phyloP scores from a whole-genome alignment of 352 stramenopile genomes.

The Pythium inflatum region DNA sequence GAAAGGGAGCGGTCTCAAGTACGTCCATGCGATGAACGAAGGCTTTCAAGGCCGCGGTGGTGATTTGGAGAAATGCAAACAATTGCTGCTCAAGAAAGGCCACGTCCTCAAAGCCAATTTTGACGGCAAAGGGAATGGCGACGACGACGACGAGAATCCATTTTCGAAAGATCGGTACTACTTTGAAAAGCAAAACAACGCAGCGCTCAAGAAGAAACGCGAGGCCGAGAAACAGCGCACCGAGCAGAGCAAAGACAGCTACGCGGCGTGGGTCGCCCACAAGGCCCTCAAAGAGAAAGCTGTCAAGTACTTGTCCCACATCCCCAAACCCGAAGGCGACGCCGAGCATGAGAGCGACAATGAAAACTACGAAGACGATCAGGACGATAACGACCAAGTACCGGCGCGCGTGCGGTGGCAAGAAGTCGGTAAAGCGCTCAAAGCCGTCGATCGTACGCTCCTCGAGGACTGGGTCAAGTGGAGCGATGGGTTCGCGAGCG shows the following conservation, averaged over 20 bases:
- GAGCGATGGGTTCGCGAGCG: slow-evolving; percentile 65
- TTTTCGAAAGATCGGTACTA: slow-evolving; percentile 77
- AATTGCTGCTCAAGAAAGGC: slow-evolving; percentile 76
- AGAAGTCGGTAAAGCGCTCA: slow-evolving; percentile 88
- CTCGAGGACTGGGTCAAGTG: slow-evolving; percentile 85
- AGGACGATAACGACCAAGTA: slow-evolving; percentile 40
- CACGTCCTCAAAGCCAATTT: slow-evolving; percentile 83
- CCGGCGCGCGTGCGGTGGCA: slow-evolving; percentile 58
- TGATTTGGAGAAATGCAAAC: slow-evolving; percentile 80
- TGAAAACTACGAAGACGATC: slow-evolving; percentile 34
- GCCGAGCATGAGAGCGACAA: slow-evolving; percentile 38
- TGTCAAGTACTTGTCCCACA: slow-evolving; percentile 68
- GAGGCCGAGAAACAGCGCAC: slow-evolving; percentile 46
- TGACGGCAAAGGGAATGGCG: slow-evolving; percentile 34
- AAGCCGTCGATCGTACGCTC: slow-evolving; percentile 84
- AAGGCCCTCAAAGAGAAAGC: slow-evolving; percentile 84
- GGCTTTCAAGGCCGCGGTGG: slow-evolving; percentile 82
- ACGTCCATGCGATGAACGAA: slow-evolving; percentile 86
- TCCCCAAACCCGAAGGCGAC: slow-evolving; percentile 51
- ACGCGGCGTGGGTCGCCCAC: slow-evolving; percentile 73
- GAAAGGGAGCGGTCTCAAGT: slow-evolving; percentile 75
- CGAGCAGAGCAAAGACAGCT: slow-evolving; percentile 74
- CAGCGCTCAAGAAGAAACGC: slow-evolving; percentile 53
- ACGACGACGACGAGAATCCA: slow-evolving; percentile 48
- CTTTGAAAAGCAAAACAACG: slow-evolving; percentile 75